A percentile compares a stretch with the other conserved stretches of the same genome.
These are phyloP conservation scores for Gentiana macrophylla DNA, from an alignment of 257 asterid species.

Conservation along the genomic window DNA sequence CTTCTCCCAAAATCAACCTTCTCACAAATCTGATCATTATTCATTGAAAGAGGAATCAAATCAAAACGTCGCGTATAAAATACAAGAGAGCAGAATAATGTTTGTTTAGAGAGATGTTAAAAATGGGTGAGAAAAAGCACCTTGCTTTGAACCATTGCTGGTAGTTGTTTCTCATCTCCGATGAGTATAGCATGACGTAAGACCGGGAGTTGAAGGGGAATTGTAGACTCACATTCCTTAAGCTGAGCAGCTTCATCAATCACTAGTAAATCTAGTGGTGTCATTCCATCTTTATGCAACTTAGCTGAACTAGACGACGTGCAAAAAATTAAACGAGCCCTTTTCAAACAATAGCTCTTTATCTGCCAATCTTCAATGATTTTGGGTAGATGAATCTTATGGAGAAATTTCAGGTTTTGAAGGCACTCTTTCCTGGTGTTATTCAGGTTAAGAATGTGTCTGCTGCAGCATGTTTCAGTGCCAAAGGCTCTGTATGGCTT, in stretches of 20 bases:
- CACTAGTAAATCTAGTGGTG: conserved; percentile 33
- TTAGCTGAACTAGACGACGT: conserved; percentile 58
- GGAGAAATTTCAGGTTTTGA: conserved; percentile 21
- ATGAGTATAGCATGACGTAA: conserved; percentile 62
- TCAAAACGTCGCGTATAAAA: too few relatives aligned
- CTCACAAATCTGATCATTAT: conserved; percentile 34
- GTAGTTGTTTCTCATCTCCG: conserved; percentile 80
- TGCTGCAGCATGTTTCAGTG: conserved; percentile 5
- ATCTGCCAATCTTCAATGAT: conserved; percentile 6
- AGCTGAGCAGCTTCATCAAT: conserved; percentile 89
- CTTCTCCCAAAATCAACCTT: conserved; percentile 57
- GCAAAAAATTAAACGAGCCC: conserved; percentile 44
- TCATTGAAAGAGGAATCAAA: too few relatives aligned
- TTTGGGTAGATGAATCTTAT: conserved; percentile 17
- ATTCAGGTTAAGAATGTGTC: conserved; percentile 7
- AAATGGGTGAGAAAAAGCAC: conserved; percentile 12
- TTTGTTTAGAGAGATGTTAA: not conserved
- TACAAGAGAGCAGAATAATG: too few relatives aligned
- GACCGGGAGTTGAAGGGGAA: conserved; percentile 64
- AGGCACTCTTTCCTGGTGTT: conserved; percentile 24
- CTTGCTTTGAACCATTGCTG: conserved; percentile 84
- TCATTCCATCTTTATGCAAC: conserved; percentile 22
- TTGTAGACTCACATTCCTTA: conserved; percentile 66
- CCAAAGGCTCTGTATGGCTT: conserved; percentile 15
- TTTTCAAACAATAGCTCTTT: conserved; percentile 21